Conservation (phyloP, 2,329 filamentous ascomycete species). For the Pleoardoris graminearum region DNA sequence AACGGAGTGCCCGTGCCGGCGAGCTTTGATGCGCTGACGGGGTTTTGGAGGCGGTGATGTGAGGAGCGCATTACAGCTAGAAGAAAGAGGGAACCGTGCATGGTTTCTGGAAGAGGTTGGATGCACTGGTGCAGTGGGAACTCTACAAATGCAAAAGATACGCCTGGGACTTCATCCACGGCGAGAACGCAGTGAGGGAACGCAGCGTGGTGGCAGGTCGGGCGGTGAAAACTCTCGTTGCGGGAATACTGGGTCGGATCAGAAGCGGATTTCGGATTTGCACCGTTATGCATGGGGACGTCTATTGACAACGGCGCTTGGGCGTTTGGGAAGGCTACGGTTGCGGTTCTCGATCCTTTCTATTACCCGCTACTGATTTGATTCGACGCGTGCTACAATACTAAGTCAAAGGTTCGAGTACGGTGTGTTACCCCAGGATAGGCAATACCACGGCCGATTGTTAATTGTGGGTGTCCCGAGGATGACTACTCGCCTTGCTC, state of each 20-base stretch:
- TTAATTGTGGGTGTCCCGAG: no score
- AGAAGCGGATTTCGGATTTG: neutral
- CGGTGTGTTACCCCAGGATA: no score
- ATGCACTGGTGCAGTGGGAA: no score
- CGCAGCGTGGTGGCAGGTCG: no score
- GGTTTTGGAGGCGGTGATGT: conserved; percentile 2
- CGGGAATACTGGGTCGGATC: neutral
- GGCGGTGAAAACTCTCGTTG: no score
- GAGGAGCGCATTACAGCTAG: neutral
- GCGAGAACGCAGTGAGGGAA: no score
- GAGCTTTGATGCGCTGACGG: conserved; percentile 1
- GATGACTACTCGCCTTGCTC: no score
- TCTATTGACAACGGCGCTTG: neutral
- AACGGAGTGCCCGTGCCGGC: conserved; percentile 4
- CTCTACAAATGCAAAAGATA: no score
- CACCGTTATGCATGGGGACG: neutral
- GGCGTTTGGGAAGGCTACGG: neutral
- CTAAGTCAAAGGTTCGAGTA: neutral
- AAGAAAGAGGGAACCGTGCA: neutral
- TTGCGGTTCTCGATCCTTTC: neutral
- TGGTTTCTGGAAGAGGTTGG: neutral
- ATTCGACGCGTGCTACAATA: neutral
- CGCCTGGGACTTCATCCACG: no score
- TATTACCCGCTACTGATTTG: neutral
- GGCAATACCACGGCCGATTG: no score